Conservation (phyloP, 768 basidiomycete species). For the Termitomyces sp. region DNA sequence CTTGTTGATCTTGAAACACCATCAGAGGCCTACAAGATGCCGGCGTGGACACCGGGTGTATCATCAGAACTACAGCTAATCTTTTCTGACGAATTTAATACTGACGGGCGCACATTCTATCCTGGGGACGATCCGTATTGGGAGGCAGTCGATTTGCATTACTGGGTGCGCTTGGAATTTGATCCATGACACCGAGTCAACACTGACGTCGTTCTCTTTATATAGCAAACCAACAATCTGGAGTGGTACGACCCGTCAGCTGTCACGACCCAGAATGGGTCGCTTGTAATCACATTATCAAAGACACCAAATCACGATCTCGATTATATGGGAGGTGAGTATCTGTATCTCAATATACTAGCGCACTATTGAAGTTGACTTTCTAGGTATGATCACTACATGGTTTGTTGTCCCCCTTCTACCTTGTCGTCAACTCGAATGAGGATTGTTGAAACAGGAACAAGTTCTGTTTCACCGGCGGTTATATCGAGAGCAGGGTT, state of each 20-base stretch:
- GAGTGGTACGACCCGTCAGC: slow-evolving; percentile 88
- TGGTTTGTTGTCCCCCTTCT: slow-evolving; percentile 22
- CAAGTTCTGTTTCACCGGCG: slow-evolving; percentile 88
- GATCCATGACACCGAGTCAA: background rate
- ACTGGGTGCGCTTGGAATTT: slow-evolving; percentile 46
- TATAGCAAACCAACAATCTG: slow-evolving; percentile 53
- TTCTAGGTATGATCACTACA: slow-evolving; percentile 36
- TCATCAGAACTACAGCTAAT: slow-evolving; percentile 45
- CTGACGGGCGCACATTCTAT: slow-evolving; percentile 68
- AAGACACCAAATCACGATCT: slow-evolving; percentile 61
- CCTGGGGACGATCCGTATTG: slow-evolving; percentile 83
- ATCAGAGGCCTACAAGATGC: slow-evolving; percentile 40
- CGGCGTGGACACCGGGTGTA: slow-evolving; percentile 52
- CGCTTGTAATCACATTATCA: slow-evolving; percentile 66
- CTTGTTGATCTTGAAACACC: slow-evolving; percentile 59
- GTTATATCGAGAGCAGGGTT: slow-evolving; percentile 62
- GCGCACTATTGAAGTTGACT: slow-evolving; percentile 21
- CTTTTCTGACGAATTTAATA: slow-evolving; percentile 78
- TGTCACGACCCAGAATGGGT: slow-evolving; percentile 68
- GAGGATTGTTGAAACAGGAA: slow-evolving; percentile 42
- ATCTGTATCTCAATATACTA: slow-evolving; percentile 4
- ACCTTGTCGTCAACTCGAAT: slow-evolving; percentile 21
- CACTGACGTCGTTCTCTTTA: slow-evolving; percentile 12
- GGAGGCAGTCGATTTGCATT: slow-evolving; percentile 76
- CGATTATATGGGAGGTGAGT: slow-evolving; percentile 61